These are phyloP conservation scores for Fennellomyces sp. DNA, from an alignment of 371 early-diverging fungal genomes.

Conservation along the genomic window DNA sequence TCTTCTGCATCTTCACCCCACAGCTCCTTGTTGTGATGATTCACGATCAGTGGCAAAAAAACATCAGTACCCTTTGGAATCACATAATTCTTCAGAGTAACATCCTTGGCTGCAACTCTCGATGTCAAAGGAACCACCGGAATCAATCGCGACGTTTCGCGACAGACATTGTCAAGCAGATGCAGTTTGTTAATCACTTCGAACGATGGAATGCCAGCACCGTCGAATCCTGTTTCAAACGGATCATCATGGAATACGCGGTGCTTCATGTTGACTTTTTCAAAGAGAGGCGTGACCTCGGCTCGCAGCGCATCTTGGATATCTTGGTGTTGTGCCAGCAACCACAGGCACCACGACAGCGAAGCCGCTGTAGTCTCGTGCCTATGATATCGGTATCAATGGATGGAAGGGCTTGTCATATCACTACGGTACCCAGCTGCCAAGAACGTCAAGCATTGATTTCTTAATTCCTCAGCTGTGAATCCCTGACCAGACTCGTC, in stretches of 20 bases:
- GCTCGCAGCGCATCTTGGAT: slow-evolving; percentile 48
- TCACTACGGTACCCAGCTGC: slow-evolving; percentile 36
- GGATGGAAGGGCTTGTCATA: too few species aligned
- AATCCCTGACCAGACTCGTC: slow-evolving; percentile 38
- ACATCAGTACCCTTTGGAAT: slow-evolving; percentile 59
- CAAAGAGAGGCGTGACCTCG: slow-evolving; percentile 29
- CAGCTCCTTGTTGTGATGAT: slow-evolving; percentile 48
- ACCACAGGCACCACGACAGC: slow-evolving; percentile 59
- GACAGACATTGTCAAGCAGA: slow-evolving; percentile 52
- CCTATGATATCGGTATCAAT: too few species aligned
- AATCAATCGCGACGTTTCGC: slow-evolving; percentile 54
- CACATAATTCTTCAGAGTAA: slow-evolving; percentile 36
- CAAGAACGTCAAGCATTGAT: slow-evolving; percentile 30
- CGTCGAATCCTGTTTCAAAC: neutral
- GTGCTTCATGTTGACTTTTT: slow-evolving; percentile 11
- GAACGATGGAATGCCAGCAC: slow-evolving; percentile 30
- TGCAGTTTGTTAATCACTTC: slow-evolving; percentile 49
- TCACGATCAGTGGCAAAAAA: slow-evolving; percentile 43
- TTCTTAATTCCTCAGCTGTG: slow-evolving; percentile 24
- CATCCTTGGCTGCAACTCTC: slow-evolving; percentile 47
- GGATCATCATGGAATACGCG: slow-evolving; percentile 1
- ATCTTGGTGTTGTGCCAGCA: slow-evolving; percentile 45
- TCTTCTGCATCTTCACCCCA: slow-evolving; percentile 72
- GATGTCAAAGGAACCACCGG: slow-evolving; percentile 54
- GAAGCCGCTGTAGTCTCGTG: slow-evolving; percentile 60